Conservation (phyloP, 768 basidiomycete genomes). For the Lentinula boryana region DNA sequence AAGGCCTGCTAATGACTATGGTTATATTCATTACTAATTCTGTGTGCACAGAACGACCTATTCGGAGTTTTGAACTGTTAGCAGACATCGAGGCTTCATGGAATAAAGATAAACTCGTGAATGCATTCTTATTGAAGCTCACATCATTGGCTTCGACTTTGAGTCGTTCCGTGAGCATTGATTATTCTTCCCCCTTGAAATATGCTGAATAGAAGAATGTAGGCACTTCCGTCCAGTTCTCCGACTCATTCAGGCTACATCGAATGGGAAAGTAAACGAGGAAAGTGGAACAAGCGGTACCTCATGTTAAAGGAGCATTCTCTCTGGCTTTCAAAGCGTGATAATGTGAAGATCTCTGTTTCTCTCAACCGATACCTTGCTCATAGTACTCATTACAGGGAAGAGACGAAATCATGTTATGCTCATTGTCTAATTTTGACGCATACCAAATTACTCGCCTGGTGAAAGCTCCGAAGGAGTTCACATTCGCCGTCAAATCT, state of each 20-base stretch:
- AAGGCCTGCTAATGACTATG: neutral
- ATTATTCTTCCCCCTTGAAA: neutral
- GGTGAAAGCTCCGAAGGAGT: constrained; percentile 80
- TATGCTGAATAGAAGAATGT: constrained; percentile 3
- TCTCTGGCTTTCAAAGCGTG: constrained; percentile 84
- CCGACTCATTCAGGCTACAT: constrained; percentile 57
- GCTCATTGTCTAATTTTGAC: constrained; percentile 86
- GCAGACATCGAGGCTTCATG: constrained; percentile 78
- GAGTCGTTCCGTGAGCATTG: constrained; percentile 46
- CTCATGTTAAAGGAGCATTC: constrained; percentile 82
- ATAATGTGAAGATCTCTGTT: constrained; percentile 50
- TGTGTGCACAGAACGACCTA: constrained; percentile 67
- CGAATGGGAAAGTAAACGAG: constrained; percentile 85
- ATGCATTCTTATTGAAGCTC: constrained; percentile 73
- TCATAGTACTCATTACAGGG: constrained; percentile 41
- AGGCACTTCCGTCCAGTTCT: constrained; percentile 39
- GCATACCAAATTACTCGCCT: constrained; percentile 73
- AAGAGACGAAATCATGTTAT: constrained; percentile 79
- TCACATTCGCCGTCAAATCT: constrained; percentile 83
- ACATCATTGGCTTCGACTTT: constrained; percentile 60
- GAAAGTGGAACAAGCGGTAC: constrained; percentile 95
- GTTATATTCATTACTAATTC: constrained; percentile 8
- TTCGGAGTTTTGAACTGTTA: constrained; percentile 83
- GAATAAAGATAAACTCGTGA: constrained; percentile 78
- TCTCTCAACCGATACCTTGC: constrained; percentile 5